Evolutionary conservation across 805 yeast species (phyloP).

Genomic region (Ogataea sp.): DNA sequence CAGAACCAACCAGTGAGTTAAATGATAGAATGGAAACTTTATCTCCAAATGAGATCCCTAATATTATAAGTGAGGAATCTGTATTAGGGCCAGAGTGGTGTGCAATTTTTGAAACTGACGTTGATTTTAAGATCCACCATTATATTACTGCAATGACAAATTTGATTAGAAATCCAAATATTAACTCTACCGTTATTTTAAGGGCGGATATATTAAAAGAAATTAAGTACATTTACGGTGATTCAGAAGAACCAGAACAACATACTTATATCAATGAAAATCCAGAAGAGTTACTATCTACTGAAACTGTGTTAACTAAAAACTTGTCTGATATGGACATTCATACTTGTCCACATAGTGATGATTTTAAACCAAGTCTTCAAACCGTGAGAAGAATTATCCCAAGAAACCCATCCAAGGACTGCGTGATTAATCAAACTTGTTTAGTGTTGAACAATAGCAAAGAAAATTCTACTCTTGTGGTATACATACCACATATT

Average conservation of each 20-base stretch:
- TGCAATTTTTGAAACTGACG: slow-evolving; percentile 41
- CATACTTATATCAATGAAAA: slow-evolving; percentile 19
- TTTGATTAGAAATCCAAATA: slow-evolving; percentile 75
- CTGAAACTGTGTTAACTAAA: slow-evolving; percentile 12
- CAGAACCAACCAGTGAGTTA: not conserved
- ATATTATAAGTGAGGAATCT: slow-evolving; percentile 32
- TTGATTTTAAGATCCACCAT: slow-evolving; percentile 44
- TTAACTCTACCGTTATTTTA: slow-evolving; percentile 84
- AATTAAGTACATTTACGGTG: slow-evolving; percentile 29
- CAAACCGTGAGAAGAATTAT: slow-evolving; percentile 74
- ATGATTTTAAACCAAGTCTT: slow-evolving; percentile 26
- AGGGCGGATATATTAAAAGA: slow-evolving; percentile 75
- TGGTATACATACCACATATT: slow-evolving; percentile 77
- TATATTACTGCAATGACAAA: slow-evolving; percentile 73
- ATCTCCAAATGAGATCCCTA: slow-evolving; percentile 25
- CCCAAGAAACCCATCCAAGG: slow-evolving; percentile 90
- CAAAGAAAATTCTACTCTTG: slow-evolving; percentile 36
- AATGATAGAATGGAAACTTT: slow-evolving; percentile 6
- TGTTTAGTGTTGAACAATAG: slow-evolving; percentile 44
- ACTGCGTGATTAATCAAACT: slow-evolving; percentile 76
- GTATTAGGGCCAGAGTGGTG: slow-evolving; percentile 56
- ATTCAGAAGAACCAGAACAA: slow-evolving; percentile 20
- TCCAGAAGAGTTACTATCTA: slow-evolving; percentile 24
- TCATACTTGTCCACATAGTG: slow-evolving; percentile 24
- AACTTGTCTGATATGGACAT: slow-evolving; percentile 35